Evolutionary conservation across 140 eudicot genomes (phyloP), one percentile per base, ranked within the genome.

Genomic region (Flaveria floridana): DNA sequence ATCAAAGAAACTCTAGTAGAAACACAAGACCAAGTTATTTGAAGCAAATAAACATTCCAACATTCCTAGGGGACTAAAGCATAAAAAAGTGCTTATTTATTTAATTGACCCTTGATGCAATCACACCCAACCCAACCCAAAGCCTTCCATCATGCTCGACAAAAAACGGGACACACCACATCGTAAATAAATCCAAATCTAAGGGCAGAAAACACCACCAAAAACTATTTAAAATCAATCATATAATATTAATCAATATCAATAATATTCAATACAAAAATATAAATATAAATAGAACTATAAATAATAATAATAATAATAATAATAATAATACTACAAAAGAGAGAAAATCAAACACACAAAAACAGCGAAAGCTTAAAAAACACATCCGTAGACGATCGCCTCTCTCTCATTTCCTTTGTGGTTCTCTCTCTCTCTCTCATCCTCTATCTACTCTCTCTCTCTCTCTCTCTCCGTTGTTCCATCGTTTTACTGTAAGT

Each of bases 401-500:
- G 62, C 48, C 75, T 34, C 69, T 44, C 70, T 73, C 80, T 57
- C 62, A 47, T 41, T 42, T 57, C 25, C 82, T 74, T 81, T 74
- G 82, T 79, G 86, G 86, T 72, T 69, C 57, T 84, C 73, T 85
- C 78, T 59, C 68, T 73, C 77, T 78, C 84, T 26, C 78, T 55
- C 70, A 78, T 59, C 71, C 79, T 14, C 75, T 64, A 30, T 62
- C 83, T 76, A 19, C 72, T 74, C 80, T 73, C 83, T 57, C 61
- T 34, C 41, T 34, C 41, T 34, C 41, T 34, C 37, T 30, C 37
- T 30, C 37, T 30, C 4, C 62, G 48, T 76, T 34, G 82, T 82
- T 85, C 82, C 78, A 68, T 69, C 75, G 3, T 30, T 48, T 23
- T 56, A 79, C 89, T 75, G 86, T 82, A 79, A 82, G 89, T 72